Base-by-base conservation (phyloP, 345 rosid genomes). In the Citrus sp. region DNA sequence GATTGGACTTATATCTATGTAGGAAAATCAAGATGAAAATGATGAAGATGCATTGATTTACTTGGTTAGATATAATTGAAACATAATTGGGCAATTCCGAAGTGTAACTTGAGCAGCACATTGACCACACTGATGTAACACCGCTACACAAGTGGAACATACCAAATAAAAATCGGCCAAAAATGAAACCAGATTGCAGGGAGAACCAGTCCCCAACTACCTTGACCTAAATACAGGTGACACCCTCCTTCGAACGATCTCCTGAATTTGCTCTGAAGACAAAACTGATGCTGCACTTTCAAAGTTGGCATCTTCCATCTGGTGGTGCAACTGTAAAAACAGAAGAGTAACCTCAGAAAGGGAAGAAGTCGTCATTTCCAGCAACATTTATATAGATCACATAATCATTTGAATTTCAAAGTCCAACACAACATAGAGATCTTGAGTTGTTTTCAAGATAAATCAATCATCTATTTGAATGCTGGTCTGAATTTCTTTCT, bases 211-310 rank as follows among this genome's bases (percentile, higher is more conserved):
- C 24, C 51, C 59, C 18, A 63, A 40, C 80, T 84, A 89, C 79
- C 83, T 81, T 46, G 84, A 90, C 60, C 42, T 80, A 77, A 89
- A 91, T 58, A 88, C 80, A 65, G 97, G 97, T 6, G 96, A 90
- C 9, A 84, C 90, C 80, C 87, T 91, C 77, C 92, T 89, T 63
- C 80, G 81, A 62, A 83, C 90, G 35, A 88, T 86, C 85, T 88
- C 99, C 65, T 88, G 88, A 79, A 92, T 85, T 82, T 90, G 86
- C 58, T 91, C 98, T 6, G 72, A 5, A 27, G 96, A 84, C 68
- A 93, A 79, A 72, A 93, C 68, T 1, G 92, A 92, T 25, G 92
- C 89, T 78, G 78, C 86, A 12, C 72, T 71, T 1, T 83, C 92
- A 70, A 95, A 95, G 77, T 83, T 83, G 16, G 86, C 88, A 78